phyloP scores from a whole-genome alignment of 2,329 filamentous ascomycete genomes.

The Trichoderma atroviride region DNA sequence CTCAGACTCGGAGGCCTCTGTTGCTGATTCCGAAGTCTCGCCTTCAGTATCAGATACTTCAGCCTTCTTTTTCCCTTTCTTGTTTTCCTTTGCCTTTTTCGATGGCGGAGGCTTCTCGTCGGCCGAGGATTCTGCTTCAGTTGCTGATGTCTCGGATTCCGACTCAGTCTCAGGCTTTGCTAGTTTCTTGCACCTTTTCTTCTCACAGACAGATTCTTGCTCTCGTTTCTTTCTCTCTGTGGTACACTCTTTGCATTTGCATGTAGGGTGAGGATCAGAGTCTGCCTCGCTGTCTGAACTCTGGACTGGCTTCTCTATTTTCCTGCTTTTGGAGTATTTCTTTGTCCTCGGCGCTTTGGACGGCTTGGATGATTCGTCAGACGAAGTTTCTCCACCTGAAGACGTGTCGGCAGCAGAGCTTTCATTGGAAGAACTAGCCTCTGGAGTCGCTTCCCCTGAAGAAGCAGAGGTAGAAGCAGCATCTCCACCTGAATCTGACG shows the following conservation, averaged over 20 bases:
- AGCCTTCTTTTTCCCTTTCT: conserved; percentile 11
- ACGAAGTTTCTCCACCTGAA: conserved; percentile 30
- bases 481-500: conserved; percentile 10
- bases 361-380: conserved; percentile 33
- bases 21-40: conserved; percentile 26
- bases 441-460: conserved; percentile 28
- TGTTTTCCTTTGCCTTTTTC: conserved; percentile 22
- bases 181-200: conserved; percentile 31
- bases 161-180: conserved; percentile 16
- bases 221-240: conserved; percentile 26
- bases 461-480: conserved; percentile 28
- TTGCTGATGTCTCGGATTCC: conserved; percentile 28
- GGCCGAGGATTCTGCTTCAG: conserved; percentile 30
- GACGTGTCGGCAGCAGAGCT: conserved; percentile 12
- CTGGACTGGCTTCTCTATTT: conserved; percentile 27
- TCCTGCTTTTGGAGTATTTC: conserved; percentile 31
- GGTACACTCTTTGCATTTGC: conserved; percentile 35
- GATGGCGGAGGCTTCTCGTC: conserved; percentile 12
- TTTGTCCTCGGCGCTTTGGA: conserved; percentile 26
- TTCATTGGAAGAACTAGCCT: conserved; percentile 10
- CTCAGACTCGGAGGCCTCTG: conserved; percentile 22
- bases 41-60: conserved; percentile 18
- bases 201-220: conserved; percentile 6
- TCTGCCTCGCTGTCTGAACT: conserved; percentile 36
- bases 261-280: conserved; percentile 42